Percentiles rank a stretch among this genome's conserved stretches.
phyloP scores from a whole-genome alignment of 1,284 basidiomycete genomes.

The Ceratobasidium sp. region DNA sequence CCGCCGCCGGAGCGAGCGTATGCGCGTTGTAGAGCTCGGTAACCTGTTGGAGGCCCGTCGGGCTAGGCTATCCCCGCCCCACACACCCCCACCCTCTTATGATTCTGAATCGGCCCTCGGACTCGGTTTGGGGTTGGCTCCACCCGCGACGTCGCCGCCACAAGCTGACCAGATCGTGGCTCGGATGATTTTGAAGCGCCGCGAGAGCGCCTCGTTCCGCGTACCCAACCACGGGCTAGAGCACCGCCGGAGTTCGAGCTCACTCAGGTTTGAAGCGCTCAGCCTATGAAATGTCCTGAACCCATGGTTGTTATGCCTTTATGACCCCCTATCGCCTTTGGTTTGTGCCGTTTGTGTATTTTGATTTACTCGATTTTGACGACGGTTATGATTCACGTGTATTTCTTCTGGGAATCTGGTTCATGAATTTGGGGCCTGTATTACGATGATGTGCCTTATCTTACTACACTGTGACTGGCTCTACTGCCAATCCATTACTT shows the following conservation, averaged over 20 bases:
- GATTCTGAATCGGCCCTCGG: constrained; percentile 26
- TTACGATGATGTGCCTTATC: constrained; percentile 3
- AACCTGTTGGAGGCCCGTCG: constrained; percentile 28
- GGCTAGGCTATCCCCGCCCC: not conserved
- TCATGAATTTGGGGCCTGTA: not conserved
- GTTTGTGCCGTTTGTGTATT: not conserved
- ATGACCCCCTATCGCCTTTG: not conserved
- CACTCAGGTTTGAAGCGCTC: constrained; percentile 27
- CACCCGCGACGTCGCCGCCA: not conserved
- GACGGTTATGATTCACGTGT: constrained; percentile 12
- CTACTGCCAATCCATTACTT: constrained; percentile 12
- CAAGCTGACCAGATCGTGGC: constrained; percentile 36
- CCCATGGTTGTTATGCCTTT: not conserved
- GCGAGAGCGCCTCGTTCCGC: constrained; percentile 23
- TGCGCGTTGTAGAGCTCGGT: constrained; percentile 33
- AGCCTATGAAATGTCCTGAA: not conserved
- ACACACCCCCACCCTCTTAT: constrained; percentile 29
- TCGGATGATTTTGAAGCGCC: constrained; percentile 35
- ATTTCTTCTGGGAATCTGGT: constrained; percentile 8
- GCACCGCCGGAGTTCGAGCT: constrained; percentile 29
- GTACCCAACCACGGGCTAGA: constrained; percentile 18
- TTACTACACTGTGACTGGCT: not conserved
- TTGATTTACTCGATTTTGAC: constrained; percentile 8
- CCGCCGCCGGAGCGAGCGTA: constrained; percentile 34
- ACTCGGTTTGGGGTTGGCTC: not conserved